These are phyloP conservation scores for Trichoderma aggressivum DNA, from an alignment of 2,329 filamentous ascomycete genomes.

Conservation along the genomic window DNA sequence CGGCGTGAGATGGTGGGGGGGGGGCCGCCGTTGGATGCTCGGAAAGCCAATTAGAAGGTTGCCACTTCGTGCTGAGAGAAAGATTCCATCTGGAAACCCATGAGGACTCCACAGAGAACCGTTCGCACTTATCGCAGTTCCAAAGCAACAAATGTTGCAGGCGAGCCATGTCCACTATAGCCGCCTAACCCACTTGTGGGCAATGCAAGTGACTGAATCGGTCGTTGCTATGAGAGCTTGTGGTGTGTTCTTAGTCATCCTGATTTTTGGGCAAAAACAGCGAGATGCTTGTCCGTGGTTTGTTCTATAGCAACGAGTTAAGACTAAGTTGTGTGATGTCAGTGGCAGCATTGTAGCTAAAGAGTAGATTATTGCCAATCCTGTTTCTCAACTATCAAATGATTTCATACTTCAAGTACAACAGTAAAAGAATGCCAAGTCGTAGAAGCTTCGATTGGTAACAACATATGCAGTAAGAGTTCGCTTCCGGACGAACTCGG, in stretches of 20 bases:
- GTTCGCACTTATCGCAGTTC: background rate
- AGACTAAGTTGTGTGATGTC: too few species aligned
- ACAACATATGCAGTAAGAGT: background rate
- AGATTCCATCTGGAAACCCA: background rate
- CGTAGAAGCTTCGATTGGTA: background rate
- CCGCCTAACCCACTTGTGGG: background rate
- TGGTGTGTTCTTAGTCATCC: background rate
- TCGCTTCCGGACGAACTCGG: background rate
- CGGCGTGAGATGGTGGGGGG: background rate
- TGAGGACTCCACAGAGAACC: background rate
- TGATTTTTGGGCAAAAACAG: background rate
- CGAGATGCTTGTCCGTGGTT: background rate
- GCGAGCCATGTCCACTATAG: background rate
- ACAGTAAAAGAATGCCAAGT: too few species aligned
- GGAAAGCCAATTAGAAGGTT: background rate
- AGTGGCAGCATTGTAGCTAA: too few species aligned
- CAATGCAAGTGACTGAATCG: background rate
- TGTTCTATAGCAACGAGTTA: too few species aligned
- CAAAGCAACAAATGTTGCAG: background rate
- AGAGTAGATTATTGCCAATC: too few species aligned
- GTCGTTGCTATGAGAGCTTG: background rate
- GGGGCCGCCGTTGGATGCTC: background rate
- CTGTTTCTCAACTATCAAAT: too few species aligned
- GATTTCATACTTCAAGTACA: too few species aligned
- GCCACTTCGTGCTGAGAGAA: background rate